Base-by-base conservation (phyloP, 306 rosid genomes). In the Coriaria nepalensis region DNA sequence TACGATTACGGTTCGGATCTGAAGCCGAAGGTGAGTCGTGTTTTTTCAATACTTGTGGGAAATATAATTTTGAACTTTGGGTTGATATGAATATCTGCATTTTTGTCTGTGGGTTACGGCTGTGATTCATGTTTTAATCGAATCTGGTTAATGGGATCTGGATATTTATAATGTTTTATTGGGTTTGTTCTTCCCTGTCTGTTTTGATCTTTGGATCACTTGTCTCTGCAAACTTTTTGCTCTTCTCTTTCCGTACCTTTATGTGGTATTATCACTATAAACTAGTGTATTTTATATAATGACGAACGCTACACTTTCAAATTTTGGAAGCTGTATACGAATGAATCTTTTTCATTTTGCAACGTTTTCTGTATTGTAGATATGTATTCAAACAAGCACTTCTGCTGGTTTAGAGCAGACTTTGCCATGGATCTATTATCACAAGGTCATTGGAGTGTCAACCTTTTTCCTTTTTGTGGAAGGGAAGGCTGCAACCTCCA, bases 341-440 rank as follows among this genome's bases (percentile, higher is more conserved):
- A 20, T 53, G 13, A 37, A 6, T 15, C 10, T 44, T 32, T 37
- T 57, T 5, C 13, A 33, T 14, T 37, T 49, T 46, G 44, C 7
- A 52, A 13, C 13, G 8, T 40, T 35, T 73, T 45, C 12, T 52
- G 4, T 60, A 6, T 75, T 34, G 43, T 64, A 82, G 96, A 77
- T 82, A 68, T 74, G 83, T 56, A 60, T 87, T 50, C 73, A 80
- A 8, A 75, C 94, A 6, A 82, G 94, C 57, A 90, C 94, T 71
- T 81, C 96, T 15, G 93, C 86, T 46, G 82, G 84, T 52, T 67
- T 90, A 57, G 92, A 85, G 61, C 98, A 90, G 73, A 81, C 66
- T 39, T 73, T 90, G 68, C 98, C 98, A 1, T 85, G 98, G 98
- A 77, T 90, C 51, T 90, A 68, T 68, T 90, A 81, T 72, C 98